Conservation (phyloP, 108 stramenopile genomes). For the Cyclotella choctawhatcheeana region DNA sequence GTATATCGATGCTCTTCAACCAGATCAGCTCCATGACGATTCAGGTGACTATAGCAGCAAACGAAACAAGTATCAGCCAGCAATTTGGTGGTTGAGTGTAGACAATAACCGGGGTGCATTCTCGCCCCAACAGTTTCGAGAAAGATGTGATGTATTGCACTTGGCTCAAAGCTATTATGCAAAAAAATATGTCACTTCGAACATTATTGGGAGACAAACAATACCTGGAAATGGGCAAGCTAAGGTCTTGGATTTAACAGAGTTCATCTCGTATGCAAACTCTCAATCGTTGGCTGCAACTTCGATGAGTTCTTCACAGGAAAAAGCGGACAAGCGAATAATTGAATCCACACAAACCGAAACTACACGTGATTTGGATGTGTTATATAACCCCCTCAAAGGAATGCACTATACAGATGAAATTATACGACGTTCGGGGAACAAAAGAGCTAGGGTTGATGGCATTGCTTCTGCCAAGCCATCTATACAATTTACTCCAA, state of each 20-base stretch:
- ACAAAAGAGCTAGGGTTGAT: conserved; percentile 21
- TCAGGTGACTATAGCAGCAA: neutral
- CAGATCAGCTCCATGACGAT: neutral
- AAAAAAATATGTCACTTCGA: conserved; percentile 35
- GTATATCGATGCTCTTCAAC: conserved; percentile 45
- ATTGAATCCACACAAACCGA: too few relatives aligned
- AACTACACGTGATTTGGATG: conserved; percentile 38
- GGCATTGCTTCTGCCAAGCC: neutral
- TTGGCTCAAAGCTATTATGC: conserved; percentile 63
- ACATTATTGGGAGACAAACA: neutral
- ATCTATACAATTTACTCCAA: conserved; percentile 41
- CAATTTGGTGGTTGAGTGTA: conserved; percentile 67
- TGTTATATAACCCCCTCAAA: conserved; percentile 60
- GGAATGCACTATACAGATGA: conserved; percentile 64
- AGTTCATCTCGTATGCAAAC: conserved; percentile 48
- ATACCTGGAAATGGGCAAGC: neutral
- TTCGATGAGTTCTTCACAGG: neutral
- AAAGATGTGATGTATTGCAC: conserved; percentile 53
- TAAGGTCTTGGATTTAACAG: conserved; percentile 46
- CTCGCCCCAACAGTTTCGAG: conserved; percentile 17
- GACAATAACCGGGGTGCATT: conserved; percentile 57
- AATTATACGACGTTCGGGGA: conserved; percentile 38
- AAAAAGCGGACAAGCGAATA: neutral
- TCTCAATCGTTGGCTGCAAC: conserved; percentile 4
- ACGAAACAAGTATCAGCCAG: conserved; percentile 34